These are phyloP conservation scores for Magnusiomyces sp. DNA, from an alignment of 1,139 yeast genomes.

Conservation along the genomic window DNA sequence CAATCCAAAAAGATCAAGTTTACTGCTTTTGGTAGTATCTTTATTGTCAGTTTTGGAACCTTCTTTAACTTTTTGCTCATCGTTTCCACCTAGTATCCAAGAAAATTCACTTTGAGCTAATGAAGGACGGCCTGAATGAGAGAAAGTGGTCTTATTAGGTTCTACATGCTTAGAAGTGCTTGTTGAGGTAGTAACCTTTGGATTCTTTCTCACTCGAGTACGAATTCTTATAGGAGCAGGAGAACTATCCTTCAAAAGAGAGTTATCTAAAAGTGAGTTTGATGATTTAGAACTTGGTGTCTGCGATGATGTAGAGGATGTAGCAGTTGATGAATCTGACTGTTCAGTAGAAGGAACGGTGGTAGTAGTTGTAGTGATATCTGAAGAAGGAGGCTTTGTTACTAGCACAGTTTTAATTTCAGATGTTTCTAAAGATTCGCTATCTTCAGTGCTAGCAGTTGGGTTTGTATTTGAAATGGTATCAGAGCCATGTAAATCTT, in stretches of 20 bases:
- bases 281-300: too few species aligned
- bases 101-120: conserved; percentile 15
- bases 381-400: too few species aligned
- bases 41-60: neutral
- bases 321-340: neutral
- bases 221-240: conserved; percentile 2
- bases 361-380: too few species aligned
- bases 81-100: conserved; percentile 11
- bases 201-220: neutral
- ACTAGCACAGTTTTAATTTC: too few species aligned
- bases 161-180: neutral
- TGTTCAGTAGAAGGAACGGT: neutral
- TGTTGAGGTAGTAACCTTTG: neutral
- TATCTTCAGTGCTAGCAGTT: too few species aligned
- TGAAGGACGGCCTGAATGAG: too few species aligned
- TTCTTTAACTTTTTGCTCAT: neutral
- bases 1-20: neutral
- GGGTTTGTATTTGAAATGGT: too few species aligned
- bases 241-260: too few species aligned
- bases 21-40: neutral
- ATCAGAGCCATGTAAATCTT: too few species aligned
- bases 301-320: neutral
- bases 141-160: too few species aligned
- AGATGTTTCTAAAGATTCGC: too few species aligned
- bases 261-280: too few species aligned